Evolutionary conservation across 2,329 filamentous ascomycete genomes (phyloP).

Genomic region (Verticillium longisporum): DNA sequence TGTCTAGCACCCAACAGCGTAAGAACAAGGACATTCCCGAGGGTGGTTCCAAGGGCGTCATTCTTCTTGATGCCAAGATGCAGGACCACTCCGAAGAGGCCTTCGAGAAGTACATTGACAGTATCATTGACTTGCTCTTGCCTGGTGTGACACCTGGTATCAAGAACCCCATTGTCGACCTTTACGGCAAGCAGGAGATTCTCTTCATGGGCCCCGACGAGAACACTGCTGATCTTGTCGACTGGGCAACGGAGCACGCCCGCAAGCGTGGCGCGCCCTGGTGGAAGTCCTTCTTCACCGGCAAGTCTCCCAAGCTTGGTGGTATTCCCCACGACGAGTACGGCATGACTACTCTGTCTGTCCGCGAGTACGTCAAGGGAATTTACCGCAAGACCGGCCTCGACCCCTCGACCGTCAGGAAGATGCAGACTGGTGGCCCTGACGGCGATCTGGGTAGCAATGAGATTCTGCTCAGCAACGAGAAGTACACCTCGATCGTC

Average conservation of each 20-base stretch:
- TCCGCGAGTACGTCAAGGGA: conserved; percentile 90
- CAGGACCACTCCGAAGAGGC: conserved; percentile 89
- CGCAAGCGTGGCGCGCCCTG: conserved; percentile 80
- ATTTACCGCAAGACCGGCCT: conserved; percentile 96
- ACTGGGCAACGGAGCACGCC: conserved; percentile 98
- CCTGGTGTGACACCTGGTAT: conserved; percentile 89
- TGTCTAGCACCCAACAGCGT: conserved; percentile 96
- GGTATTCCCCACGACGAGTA: conserved; percentile 95
- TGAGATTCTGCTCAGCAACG: conserved; percentile 91
- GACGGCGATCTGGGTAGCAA: conserved; percentile 97
- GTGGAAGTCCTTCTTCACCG: conserved; percentile 99
- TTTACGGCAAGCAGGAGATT: conserved; percentile 93
- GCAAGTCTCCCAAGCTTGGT: conserved; percentile 91
- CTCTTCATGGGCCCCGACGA: conserved; percentile 98
- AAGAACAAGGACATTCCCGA: conserved; percentile 99
- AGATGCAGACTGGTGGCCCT: conserved; percentile 96
- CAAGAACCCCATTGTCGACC: conserved; percentile 96
- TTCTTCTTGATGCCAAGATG: conserved; percentile 86
- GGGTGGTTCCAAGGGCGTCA: conserved; percentile 95
- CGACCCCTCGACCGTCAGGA: conserved; percentile 75
- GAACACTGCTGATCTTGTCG: conserved; percentile 94
- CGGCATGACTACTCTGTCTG: conserved; percentile 95
- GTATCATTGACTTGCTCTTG: conserved; percentile 89
- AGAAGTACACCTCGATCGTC: conserved; percentile 94
- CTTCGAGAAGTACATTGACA: conserved; percentile 99